phyloP scores from a whole-genome alignment of 148 eudicot genomes.

The Diospyros kaki region DNA sequence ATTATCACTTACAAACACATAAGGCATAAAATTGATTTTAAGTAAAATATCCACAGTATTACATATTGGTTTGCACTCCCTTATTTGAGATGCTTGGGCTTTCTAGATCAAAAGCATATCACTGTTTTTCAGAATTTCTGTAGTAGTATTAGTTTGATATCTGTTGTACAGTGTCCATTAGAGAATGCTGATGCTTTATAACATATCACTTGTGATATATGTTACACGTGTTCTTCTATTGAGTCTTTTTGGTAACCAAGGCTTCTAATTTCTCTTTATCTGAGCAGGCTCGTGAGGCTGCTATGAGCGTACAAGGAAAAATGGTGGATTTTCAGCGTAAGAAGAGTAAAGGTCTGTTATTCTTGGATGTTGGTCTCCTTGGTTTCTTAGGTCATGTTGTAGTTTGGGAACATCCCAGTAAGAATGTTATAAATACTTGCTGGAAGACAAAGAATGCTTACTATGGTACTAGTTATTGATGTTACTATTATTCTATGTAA shows the following conservation, averaged over 20 bases:
- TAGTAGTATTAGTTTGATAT: background rate
- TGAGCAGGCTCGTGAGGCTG: constrained; percentile 78
- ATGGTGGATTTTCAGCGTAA: constrained; percentile 87
- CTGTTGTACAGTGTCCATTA: background rate
- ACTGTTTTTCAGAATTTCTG: background rate
- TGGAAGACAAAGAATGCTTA: background rate
- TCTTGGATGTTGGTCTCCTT: background rate
- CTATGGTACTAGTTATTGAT: background rate
- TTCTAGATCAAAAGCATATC: background rate
- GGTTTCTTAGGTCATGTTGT: background rate
- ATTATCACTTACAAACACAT: too few relatives aligned
- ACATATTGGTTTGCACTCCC: background rate
- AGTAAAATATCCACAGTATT: too few relatives aligned
- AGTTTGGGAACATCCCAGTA: background rate
- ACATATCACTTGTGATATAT: background rate
- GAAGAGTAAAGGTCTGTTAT: constrained; percentile 72
- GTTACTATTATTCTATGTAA: background rate
- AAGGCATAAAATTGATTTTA: too few relatives aligned
- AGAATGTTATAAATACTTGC: background rate
- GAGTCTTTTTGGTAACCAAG: background rate
- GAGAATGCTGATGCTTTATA: background rate
- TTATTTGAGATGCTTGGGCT: background rate
- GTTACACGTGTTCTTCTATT: background rate
- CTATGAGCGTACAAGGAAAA: constrained; percentile 66
- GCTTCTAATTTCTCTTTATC: constrained; percentile 9